These are phyloP conservation scores for Scenedesmus sp. DNA, from an alignment of 163 green algal genomes.

Conservation along the genomic window DNA sequence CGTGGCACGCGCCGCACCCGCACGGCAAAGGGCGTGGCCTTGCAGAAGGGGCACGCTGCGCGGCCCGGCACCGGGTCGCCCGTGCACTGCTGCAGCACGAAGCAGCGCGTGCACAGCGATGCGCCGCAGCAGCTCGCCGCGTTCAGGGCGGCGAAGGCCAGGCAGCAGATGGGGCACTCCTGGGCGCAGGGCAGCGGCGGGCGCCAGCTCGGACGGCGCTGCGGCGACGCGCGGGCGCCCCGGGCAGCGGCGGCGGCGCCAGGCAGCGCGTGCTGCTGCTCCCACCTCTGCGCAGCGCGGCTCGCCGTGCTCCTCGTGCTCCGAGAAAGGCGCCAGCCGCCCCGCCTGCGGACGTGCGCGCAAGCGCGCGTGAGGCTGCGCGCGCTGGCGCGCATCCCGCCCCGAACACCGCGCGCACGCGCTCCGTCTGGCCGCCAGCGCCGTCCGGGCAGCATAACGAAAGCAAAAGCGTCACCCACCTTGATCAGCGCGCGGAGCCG, in stretches of 20 bases:
- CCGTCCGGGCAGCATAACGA: no score
- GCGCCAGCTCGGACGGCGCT: no score
- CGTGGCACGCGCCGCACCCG: conserved; percentile 31
- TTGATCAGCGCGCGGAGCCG: no score
- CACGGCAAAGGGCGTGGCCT: conserved; percentile 27
- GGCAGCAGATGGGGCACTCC: conserved; percentile 84
- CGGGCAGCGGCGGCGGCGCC: no score
- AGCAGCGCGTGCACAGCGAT: conserved; percentile 76
- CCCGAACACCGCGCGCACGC: no score
- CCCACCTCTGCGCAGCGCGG: background rate
- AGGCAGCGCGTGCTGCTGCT: background rate
- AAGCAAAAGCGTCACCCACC: no score
- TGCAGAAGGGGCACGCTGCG: conserved; percentile 34
- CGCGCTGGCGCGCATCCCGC: no score
- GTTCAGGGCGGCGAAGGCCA: conserved; percentile 73
- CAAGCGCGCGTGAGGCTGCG: no score
- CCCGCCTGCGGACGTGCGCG: no score
- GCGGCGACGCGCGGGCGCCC: no score
- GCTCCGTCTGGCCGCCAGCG: no score
- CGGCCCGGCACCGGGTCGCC: conserved; percentile 25
- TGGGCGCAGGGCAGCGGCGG: no score
- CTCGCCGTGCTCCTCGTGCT: background rate
- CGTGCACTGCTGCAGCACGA: conserved; percentile 32
- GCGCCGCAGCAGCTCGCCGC: conserved; percentile 73
- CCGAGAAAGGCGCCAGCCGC: conserved; percentile 25